Base-by-base conservation (phyloP, 2,329 filamentous ascomycete species). In the Blastomyces percursus region DNA sequence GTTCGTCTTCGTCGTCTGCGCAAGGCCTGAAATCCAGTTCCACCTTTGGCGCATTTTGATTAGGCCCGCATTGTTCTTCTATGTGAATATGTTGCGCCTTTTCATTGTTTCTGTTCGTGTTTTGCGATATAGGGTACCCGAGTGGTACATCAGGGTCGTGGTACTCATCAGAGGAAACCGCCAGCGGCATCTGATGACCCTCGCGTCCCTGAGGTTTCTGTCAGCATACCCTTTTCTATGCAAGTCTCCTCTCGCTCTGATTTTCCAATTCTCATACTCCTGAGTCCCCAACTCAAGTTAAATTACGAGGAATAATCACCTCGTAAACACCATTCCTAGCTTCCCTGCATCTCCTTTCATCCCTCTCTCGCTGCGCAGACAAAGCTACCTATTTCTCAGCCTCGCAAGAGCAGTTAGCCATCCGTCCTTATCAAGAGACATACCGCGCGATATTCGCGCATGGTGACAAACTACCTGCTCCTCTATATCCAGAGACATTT, bases 401-500 rank as follows among this genome's bases (percentile, higher is more conserved):
- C 32, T 24, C 32, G 24, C 35, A 40, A 14, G 16, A 9, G 38
- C 14, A 40, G 30, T 51, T 46, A 60, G 46, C 32, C 3, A 24
- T 42, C n/a, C n/a, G 8, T 11, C 14, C n/a, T 12, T 40, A 16
- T 42, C 8, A 40, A 56, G 24, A 16, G n/a, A 42, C 1, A 42
- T 8, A 42, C 27, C n/a, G 21, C 14, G n/a, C 42, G 27, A n/a
- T 4, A 27, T 57, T 24, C 19, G 35, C 27, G 8, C 8, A 21
- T 35, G 42, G 30, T 16, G 51, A 35, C 12, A 30, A 61, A 30
- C 6, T 63, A 65, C 61, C 50, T 64, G 61, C 55, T 62, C 61
- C 40, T 64, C 63, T 42, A 64, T 59, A 65, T 66, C 61, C 42
- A 66, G 46, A 14, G 63, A 57, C 64, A 65, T 65, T 52, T 65